Evolutionary conservation across 140 eudicot species (phyloP).

Genomic region (Ambrosia hybrid): DNA sequence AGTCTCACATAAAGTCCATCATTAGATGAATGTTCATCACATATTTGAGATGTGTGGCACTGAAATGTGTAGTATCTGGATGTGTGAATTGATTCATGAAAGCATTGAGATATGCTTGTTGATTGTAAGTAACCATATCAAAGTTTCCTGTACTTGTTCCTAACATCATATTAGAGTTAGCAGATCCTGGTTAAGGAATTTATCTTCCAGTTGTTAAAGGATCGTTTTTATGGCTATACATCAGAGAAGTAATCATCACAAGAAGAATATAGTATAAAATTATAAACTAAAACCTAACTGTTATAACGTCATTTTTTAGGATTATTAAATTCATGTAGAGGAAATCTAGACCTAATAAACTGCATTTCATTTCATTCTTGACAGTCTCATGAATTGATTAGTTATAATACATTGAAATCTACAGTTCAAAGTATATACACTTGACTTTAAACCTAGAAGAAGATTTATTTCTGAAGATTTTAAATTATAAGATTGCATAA

Average conservation of each 20-base stretch:
- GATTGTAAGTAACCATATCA: conserved; percentile 29
- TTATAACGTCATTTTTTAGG: not conserved
- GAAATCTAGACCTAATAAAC: conserved; percentile 6
- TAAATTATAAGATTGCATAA: not conserved
- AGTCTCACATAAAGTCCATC: not conserved
- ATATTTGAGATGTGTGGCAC: not conserved
- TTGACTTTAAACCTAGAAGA: conserved; percentile 34
- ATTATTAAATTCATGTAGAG: conserved; percentile 26
- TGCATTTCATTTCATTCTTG: conserved; percentile 14
- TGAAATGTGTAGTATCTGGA: not conserved
- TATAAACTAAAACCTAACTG: not conserved
- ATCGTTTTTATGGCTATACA: conserved; percentile 26
- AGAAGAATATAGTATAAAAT: not conserved
- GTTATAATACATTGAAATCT: conserved; percentile 18
- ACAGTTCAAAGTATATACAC: conserved; percentile 10
- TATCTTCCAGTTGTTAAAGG: conserved; percentile 32
- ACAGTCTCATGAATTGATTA: conserved; percentile 40
- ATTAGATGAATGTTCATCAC: conserved; percentile 14
- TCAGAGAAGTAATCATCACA: conserved; percentile 5
- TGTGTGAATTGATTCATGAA: conserved; percentile 26
- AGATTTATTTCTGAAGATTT: not conserved
- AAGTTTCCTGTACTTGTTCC: conserved; percentile 17
- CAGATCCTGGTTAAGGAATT: conserved; percentile 41
- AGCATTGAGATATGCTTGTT: conserved; percentile 29
- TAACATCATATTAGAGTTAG: conserved; percentile 21